phyloP scores from a whole-genome alignment of 2,329 filamentous ascomycete genomes.

The Pseudogymnoascus sp. region DNA sequence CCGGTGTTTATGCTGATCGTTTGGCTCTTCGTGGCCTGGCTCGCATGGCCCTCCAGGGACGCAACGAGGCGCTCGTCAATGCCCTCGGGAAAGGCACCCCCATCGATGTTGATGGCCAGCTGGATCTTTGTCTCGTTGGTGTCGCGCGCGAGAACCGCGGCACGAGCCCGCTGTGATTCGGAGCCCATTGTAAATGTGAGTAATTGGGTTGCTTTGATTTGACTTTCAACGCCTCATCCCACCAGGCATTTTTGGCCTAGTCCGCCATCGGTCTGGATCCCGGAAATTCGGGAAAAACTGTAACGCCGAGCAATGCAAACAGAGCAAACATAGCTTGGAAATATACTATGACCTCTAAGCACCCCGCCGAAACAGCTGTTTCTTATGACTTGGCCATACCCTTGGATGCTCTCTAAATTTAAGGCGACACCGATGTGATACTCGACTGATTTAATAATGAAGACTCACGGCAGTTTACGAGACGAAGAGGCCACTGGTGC shows the following conservation, averaged over 20 bases:
- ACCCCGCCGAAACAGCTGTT: constrained; percentile 4
- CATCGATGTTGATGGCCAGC: constrained; percentile 86
- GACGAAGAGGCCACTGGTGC: constrained; percentile 62
- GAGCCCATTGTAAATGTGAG: background rate
- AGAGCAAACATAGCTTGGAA: constrained; percentile 1
- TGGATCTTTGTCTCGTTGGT: constrained; percentile 99
- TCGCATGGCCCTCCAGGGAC: constrained; percentile 61
- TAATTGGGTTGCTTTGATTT: constrained; percentile 4
- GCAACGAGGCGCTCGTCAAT: constrained; percentile 49
- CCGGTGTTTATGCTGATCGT: constrained; percentile 83
- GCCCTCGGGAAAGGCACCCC: constrained; percentile 65
- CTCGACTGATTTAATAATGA: constrained; percentile 32
- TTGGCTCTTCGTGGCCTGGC: constrained; percentile 76
- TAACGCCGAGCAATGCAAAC: constrained; percentile 3
- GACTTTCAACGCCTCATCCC: constrained; percentile 1
- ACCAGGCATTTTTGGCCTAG: constrained; percentile 6
- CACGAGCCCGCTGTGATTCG: constrained; percentile 5
- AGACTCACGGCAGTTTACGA: constrained; percentile 49
- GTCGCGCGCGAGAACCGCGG: constrained; percentile 69
- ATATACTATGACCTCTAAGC: background rate
- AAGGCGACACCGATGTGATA: background rate
- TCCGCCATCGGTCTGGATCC: background rate
- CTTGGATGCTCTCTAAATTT: background rate
- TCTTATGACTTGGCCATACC: constrained; percentile 1
- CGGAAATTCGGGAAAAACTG: background rate